Percentiles rank a stretch among this genome's conserved stretches.
phyloP scores from a whole-genome alignment of 2,329 filamentous ascomycete species.

The Cordyceps fumosorosea region DNA sequence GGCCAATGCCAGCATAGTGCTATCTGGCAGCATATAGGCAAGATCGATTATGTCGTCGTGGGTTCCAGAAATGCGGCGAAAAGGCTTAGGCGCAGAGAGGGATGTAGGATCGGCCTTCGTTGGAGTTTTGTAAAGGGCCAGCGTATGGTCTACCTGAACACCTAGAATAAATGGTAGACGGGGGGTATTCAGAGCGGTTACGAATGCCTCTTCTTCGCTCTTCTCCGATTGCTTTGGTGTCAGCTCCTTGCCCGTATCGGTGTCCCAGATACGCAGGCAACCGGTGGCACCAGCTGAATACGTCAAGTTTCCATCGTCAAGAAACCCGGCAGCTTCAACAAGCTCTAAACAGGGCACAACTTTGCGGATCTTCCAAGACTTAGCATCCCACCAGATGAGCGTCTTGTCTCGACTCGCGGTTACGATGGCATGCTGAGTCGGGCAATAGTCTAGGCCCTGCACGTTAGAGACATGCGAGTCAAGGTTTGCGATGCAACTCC shows the following conservation, averaged over 20 bases:
- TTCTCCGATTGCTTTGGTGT: constrained; percentile 63
- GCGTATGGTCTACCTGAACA: constrained; percentile 82
- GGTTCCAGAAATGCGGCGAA: constrained; percentile 84
- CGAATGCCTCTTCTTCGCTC: constrained; percentile 59
- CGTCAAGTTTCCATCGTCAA: constrained; percentile 62
- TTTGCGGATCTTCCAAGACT: constrained; percentile 74
- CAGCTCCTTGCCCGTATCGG: constrained; percentile 68
- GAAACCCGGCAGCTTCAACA: constrained; percentile 76
- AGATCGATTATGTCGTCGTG: constrained; percentile 98
- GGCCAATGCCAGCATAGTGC: constrained; percentile 77
- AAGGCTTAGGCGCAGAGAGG: constrained; percentile 40
- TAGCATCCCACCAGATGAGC: constrained; percentile 82
- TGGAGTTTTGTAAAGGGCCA: constrained; percentile 60
- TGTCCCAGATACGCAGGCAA: constrained; percentile 75
- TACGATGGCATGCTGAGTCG: constrained; percentile 66
- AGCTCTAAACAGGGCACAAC: constrained; percentile 81
- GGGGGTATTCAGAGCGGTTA: constrained; percentile 62
- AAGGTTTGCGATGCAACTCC: constrained; percentile 66
- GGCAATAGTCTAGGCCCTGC: constrained; percentile 76
- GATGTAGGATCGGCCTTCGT: constrained; percentile 31
- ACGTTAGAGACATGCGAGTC: constrained; percentile 95
- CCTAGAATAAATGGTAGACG: constrained; percentile 67
- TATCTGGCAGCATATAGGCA: constrained; percentile 74
- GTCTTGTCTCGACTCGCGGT: constrained; percentile 91
- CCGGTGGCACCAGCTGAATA: constrained; percentile 84